phyloP scores from a whole-genome alignment of 345 rosid species.

The Eucalyptus curtisii region DNA sequence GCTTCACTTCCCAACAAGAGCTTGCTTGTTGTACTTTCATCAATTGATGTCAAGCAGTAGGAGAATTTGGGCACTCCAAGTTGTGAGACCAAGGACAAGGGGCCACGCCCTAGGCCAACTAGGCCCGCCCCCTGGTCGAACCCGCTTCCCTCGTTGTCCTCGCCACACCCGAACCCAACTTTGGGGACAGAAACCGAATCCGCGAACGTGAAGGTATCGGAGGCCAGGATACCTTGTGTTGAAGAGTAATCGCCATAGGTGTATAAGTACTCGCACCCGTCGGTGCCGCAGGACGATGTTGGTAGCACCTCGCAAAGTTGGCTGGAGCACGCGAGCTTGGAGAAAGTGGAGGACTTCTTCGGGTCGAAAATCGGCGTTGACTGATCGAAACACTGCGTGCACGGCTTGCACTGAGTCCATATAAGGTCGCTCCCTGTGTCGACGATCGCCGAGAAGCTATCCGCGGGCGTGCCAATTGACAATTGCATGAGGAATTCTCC shows the following conservation, averaged over 20 bases:
- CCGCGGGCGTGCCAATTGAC: slow-evolving; percentile 58
- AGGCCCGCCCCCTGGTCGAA: slow-evolving; percentile 78
- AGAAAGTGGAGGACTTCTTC: slow-evolving; percentile 46
- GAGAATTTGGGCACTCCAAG: slow-evolving; percentile 64
- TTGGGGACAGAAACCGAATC: slow-evolving; percentile 17
- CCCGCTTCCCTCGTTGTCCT: slow-evolving; percentile 72
- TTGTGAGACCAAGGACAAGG: slow-evolving; percentile 72
- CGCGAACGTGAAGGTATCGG: slow-evolving; percentile 60
- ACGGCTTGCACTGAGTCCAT: slow-evolving; percentile 97
- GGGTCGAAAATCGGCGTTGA: slow-evolving; percentile 79
- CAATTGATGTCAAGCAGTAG: slow-evolving; percentile 71
- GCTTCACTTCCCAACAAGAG: slow-evolving; percentile 59
- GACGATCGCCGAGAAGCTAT: slow-evolving; percentile 49
- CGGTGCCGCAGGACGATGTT: slow-evolving; percentile 29
- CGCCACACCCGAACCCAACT: slow-evolving; percentile 82
- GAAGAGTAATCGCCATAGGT: slow-evolving; percentile 85
- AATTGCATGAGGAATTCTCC: slow-evolving; percentile 79
- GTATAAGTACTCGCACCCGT: slow-evolving; percentile 58
- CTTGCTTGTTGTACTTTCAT: slow-evolving; percentile 38
- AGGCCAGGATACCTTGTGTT: slow-evolving; percentile 57
- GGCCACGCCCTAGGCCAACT: slow-evolving; percentile 84
- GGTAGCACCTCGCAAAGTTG: slow-evolving; percentile 47
- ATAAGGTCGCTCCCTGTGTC: slow-evolving; percentile 92
- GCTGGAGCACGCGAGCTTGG: slow-evolving; percentile 42
- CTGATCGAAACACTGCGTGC: slow-evolving; percentile 56